A percentile compares a stretch with the other conserved stretches of the same genome.
Evolutionary conservation across 805 yeast genomes (phyloP).

Genomic region (Pichia gijzeniarum): DNA sequence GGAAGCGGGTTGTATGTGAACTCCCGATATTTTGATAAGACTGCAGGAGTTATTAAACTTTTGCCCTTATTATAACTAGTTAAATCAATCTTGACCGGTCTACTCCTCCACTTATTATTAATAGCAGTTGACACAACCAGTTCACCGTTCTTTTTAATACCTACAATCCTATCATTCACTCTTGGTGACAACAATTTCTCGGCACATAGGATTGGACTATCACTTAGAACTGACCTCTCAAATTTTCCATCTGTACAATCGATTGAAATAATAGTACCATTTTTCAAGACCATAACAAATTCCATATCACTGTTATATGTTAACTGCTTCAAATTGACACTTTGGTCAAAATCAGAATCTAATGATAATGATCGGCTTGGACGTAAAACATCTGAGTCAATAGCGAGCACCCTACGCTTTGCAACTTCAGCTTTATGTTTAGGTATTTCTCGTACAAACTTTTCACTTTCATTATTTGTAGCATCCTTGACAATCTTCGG

Average conservation of each 20-base stretch:
- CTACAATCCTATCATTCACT: conserved; percentile 65
- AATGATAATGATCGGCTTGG: conserved; percentile 23
- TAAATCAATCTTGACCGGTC: conserved; percentile 43
- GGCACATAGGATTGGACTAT: conserved; percentile 40
- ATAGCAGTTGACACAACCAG: conserved; percentile 56
- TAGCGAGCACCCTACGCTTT: no score
- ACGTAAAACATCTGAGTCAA: not conserved
- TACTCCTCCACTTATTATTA: conserved; percentile 60
- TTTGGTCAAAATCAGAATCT: conserved; percentile 29
- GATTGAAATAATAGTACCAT: conserved; percentile 44
- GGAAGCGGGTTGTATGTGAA: not conserved
- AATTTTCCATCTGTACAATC: conserved; percentile 44
- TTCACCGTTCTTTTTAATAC: conserved; percentile 42
- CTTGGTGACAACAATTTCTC: conserved; percentile 61
- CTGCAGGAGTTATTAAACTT: conserved; percentile 34
- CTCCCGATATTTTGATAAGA: conserved; percentile 22
- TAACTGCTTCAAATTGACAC: conserved; percentile 24
- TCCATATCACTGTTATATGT: conserved; percentile 33
- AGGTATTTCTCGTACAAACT: no score
- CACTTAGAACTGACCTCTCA: conserved; percentile 29
- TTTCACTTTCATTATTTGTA: no score
- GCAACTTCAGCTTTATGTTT: no score
- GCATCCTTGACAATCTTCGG: no score
- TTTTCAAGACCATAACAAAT: conserved; percentile 44
- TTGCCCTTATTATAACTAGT: conserved; percentile 40